Evolutionary conservation across 78 protist genomes (phyloP).

Genomic region (Dictyostelium purpureum): DNA sequence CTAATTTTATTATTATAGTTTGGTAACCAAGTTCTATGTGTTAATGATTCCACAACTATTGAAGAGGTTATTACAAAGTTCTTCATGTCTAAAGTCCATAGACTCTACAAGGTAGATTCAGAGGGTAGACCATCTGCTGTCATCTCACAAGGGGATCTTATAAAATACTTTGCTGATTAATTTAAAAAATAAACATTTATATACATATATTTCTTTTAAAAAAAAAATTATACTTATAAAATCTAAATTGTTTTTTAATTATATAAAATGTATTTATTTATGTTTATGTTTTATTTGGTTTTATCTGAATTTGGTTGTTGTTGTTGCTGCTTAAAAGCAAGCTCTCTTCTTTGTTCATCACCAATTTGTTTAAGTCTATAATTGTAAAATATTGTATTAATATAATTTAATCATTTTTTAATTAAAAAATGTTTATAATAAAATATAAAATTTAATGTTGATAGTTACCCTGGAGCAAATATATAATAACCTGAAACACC

Average conservation of each 20-base stretch:
- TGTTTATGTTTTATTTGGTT: neutral
- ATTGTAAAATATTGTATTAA: neutral
- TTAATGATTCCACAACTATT: constrained; percentile 12
- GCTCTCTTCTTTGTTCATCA: neutral
- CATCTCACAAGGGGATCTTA: constrained; percentile 58
- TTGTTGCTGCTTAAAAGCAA: too few species aligned
- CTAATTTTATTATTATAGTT: constrained; percentile 14
- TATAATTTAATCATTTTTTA: too few species aligned
- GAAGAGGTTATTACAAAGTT: constrained; percentile 42
- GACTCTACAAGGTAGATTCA: constrained; percentile 22
- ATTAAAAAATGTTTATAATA: neutral
- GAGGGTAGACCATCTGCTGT: constrained; percentile 5
- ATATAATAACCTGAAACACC: constrained; percentile 9
- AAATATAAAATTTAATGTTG: neutral
- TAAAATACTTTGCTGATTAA: constrained; percentile 25
- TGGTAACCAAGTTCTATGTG: constrained; percentile 17
- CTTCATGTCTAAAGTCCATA: constrained; percentile 36
- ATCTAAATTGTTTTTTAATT: neutral
- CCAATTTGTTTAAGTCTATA: constrained; percentile 19
- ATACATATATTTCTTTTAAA: too few species aligned
- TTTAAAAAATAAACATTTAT: too few species aligned
- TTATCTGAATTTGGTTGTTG: neutral
- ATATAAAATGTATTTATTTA: neutral
- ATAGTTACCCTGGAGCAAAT: constrained; percentile 31
- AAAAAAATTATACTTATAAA: neutral